Evolutionary conservation across 108 stramenopile species (phyloP).

Genomic region (Phaeodactylum tricornutum): DNA sequence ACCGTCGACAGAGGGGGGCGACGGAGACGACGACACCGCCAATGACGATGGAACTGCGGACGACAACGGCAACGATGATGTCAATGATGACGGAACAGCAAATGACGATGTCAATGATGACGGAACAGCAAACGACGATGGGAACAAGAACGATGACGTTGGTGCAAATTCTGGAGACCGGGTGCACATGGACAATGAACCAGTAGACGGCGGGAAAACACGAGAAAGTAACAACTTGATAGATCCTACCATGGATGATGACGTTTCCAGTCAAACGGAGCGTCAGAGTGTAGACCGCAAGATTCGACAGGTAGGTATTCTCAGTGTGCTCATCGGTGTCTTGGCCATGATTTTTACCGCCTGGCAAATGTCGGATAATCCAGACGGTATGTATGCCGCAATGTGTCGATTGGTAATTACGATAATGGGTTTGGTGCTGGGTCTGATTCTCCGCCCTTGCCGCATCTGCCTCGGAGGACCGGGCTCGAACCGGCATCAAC

Average conservation of each 20-base stretch:
- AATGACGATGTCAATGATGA: no score
- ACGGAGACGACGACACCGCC: no score
- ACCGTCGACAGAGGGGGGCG: no score
- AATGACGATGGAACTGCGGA: no score
- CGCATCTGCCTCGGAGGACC: constrained; percentile 1
- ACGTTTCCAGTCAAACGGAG: constrained; percentile 1
- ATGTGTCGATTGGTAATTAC: constrained; percentile 29
- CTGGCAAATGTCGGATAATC: constrained; percentile 63
- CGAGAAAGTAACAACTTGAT: constrained; percentile 1
- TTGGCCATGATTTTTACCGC: constrained; percentile 48
- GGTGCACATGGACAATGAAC: no score
- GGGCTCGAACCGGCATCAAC: background rate
- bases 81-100: no score
- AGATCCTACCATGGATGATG: no score
- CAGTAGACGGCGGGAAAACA: no score
- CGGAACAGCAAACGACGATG: no score
- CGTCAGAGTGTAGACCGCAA: constrained; percentile 30
- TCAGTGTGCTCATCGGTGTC: constrained; percentile 31
- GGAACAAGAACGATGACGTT: no score
- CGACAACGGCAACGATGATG: no score
- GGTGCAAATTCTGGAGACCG: no score
- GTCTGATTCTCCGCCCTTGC: constrained; percentile 36
- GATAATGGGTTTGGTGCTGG: constrained; percentile 18
- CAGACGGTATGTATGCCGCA: constrained; percentile 57
- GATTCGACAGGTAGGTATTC: constrained; percentile 31